A percentile compares a stretch with the other conserved stretches of the same genome.
Conservation (phyloP, 2,329 filamentous ascomycete genomes). For the Exutisphaerella laricina region DNA sequence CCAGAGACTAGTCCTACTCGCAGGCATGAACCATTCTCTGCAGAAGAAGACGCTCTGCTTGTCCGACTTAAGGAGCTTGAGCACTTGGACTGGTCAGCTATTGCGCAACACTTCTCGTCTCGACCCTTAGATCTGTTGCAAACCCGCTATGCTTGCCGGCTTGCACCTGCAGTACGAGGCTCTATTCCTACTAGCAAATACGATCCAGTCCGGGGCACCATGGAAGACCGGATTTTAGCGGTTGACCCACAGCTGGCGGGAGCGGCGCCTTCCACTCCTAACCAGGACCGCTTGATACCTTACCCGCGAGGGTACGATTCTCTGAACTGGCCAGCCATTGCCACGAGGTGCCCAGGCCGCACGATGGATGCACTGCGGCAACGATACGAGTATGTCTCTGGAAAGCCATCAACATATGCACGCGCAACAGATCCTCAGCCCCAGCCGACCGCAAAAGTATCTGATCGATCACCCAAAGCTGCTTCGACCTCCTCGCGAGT, state of each 20-base stretch:
- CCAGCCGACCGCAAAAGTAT: too few relatives aligned
- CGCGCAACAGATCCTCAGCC: too few relatives aligned
- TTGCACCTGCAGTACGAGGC: not conserved
- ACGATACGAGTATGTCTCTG: constrained; percentile 1
- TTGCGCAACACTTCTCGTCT: constrained; percentile 3
- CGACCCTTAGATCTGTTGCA: not conserved
- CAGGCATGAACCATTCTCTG: not conserved
- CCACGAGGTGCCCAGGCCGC: constrained; percentile 27
- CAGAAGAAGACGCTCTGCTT: constrained; percentile 11
- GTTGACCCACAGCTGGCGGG: constrained; percentile 5
- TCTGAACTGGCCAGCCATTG: constrained; percentile 31
- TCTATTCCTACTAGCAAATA: not conserved
- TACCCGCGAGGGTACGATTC: not conserved
- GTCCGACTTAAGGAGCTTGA: constrained; percentile 12
- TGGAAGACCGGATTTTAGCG: constrained; percentile 5
- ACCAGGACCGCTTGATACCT: not conserved
- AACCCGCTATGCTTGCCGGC: not conserved
- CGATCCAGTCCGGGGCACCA: constrained; percentile 2
- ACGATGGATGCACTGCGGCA: constrained; percentile 8
- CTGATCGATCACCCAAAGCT: too few relatives aligned
- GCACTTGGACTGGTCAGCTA: constrained; percentile 7
- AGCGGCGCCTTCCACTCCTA: not conserved
- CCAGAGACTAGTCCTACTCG: not conserved
- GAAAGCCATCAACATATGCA: too few relatives aligned
- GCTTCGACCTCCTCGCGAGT: too few relatives aligned